Conservation (phyloP, 2,329 filamentous ascomycete genomes). For the Ascomycota sp. region DNA sequence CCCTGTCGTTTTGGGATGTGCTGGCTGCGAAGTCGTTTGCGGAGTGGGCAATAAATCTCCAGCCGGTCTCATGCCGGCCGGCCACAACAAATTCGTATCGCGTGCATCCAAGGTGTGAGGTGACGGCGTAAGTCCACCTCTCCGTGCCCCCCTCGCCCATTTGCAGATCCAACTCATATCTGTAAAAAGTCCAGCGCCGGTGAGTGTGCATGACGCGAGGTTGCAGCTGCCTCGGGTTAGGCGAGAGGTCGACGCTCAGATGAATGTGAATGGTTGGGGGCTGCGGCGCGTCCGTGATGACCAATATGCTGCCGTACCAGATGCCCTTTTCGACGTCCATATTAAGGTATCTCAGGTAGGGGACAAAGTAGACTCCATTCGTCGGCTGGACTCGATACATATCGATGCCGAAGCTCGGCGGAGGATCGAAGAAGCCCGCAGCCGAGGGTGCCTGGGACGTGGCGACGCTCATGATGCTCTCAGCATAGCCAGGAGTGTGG, state of each 20-base stretch:
- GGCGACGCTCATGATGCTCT: conserved; percentile 69
- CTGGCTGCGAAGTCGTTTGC: conserved; percentile 88
- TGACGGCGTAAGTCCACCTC: conserved; percentile 96
- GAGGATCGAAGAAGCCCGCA: conserved; percentile 75
- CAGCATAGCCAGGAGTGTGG: conserved; percentile 64
- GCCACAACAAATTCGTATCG: conserved; percentile 93
- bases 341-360: conserved; percentile 86
- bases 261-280: conserved; percentile 94
- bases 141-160: conserved; percentile 70
- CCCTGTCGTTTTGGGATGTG: conserved; percentile 69
- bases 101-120: conserved; percentile 91
- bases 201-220: conserved; percentile 70
- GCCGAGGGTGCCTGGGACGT: conserved; percentile 53
- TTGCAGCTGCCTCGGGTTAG: conserved; percentile 74
- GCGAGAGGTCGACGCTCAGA: conserved; percentile 71
- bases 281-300: conserved; percentile 78
- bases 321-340: conserved; percentile 85
- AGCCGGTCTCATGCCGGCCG: conserved; percentile 71
- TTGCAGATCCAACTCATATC: conserved; percentile 73
- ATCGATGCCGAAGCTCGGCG: conserved; percentile 71
- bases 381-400: conserved; percentile 86
- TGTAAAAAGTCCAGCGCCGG: conserved; percentile 88
- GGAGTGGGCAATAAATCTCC: conserved; percentile 90
- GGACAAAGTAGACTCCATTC: conserved; percentile 95
- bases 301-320: conserved; percentile 85